Conservation (phyloP, 768 basidiomycete species). For the Boletus vermiculosoides region DNA sequence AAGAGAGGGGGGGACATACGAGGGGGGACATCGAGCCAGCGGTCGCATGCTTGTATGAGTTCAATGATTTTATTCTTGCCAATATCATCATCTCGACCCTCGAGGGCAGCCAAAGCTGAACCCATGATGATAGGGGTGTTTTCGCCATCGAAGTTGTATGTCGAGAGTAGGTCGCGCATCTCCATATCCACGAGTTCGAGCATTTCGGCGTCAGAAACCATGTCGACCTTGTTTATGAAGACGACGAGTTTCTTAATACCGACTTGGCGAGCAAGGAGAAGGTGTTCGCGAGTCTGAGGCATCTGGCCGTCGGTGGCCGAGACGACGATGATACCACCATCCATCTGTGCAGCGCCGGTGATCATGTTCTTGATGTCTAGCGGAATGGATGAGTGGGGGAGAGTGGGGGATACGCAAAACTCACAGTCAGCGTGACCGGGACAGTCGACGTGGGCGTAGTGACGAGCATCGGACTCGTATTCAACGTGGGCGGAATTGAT, state of each 20-base stretch:
- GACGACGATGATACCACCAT: constrained; percentile 93
- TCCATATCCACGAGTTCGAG: constrained; percentile 99
- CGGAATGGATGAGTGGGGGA: constrained; percentile 4
- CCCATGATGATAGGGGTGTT: constrained; percentile 98
- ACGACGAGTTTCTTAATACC: constrained; percentile 97
- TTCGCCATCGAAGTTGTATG: constrained; percentile 96
- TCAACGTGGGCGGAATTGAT: constrained; percentile 99
- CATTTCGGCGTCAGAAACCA: constrained; percentile 97
- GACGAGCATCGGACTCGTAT: constrained; percentile 86
- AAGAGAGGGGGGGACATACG: constrained; percentile 57
- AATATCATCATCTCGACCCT: constrained; percentile 77
- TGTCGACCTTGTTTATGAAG: constrained; percentile 99
- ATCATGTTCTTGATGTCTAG: constrained; percentile 98
- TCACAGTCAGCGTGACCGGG: constrained; percentile 93
- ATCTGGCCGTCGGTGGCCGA: constrained; percentile 99
- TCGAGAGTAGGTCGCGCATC: constrained; percentile 91
- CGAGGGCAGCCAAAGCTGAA: constrained; percentile 91
- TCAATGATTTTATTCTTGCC: constrained; percentile 79
- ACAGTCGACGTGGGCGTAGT: constrained; percentile 98
- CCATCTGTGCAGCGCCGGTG: constrained; percentile 98
- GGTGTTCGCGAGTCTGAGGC: constrained; percentile 98
- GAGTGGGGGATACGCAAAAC: constrained; percentile 25
- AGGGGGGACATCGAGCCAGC: constrained; percentile 91
- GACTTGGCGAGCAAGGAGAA: constrained; percentile 96
- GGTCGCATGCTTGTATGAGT: constrained; percentile 83